These are phyloP conservation scores for Salix viminalis DNA, from an alignment of 345 rosid genomes.

Conservation along the genomic window DNA sequence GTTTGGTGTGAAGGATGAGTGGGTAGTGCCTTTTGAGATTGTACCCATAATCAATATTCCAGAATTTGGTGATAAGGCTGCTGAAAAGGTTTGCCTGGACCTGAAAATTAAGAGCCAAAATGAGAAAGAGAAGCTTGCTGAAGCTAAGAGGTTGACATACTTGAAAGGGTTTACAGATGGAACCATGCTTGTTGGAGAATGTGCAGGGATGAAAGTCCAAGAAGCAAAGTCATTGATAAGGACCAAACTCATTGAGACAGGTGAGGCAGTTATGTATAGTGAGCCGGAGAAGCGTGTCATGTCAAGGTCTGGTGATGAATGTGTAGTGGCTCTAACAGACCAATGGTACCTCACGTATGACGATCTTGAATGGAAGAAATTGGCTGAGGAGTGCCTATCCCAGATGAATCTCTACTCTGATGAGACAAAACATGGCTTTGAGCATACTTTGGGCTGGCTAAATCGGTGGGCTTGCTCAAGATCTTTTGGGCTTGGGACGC, in stretches of 20 bases:
- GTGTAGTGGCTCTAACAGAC: slow-evolving; percentile 97
- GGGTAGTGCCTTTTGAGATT: slow-evolving; percentile 74
- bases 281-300: slow-evolving; percentile 93
- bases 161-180: slow-evolving; percentile 89
- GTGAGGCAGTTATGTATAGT: slow-evolving; percentile 71
- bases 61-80: slow-evolving; percentile 80
- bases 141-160: slow-evolving; percentile 85
- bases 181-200: slow-evolving; percentile 71
- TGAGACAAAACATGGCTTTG: slow-evolving; percentile 82
- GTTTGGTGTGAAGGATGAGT: slow-evolving; percentile 76
- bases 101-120: slow-evolving; percentile 87
- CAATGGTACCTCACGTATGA: slow-evolving; percentile 96
- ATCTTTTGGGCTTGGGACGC: slow-evolving; percentile 94
- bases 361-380: slow-evolving; percentile 69
- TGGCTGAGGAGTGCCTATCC: slow-evolving; percentile 76
- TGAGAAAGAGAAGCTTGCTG: slow-evolving; percentile 85
- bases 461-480: slow-evolving; percentile 99
- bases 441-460: slow-evolving; percentile 89
- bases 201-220: slow-evolving; percentile 67
- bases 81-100: slow-evolving; percentile 75
- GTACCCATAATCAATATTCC: slow-evolving; percentile 78
- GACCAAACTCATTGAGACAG: slow-evolving; percentile 61
- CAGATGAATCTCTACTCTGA: slow-evolving; percentile 77
- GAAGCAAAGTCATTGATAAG: slow-evolving; percentile 74
- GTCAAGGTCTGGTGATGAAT: slow-evolving; percentile 96